phyloP scores from a whole-genome alignment of 1,139 yeast genomes.

The Hyphopichia burtonii region DNA sequence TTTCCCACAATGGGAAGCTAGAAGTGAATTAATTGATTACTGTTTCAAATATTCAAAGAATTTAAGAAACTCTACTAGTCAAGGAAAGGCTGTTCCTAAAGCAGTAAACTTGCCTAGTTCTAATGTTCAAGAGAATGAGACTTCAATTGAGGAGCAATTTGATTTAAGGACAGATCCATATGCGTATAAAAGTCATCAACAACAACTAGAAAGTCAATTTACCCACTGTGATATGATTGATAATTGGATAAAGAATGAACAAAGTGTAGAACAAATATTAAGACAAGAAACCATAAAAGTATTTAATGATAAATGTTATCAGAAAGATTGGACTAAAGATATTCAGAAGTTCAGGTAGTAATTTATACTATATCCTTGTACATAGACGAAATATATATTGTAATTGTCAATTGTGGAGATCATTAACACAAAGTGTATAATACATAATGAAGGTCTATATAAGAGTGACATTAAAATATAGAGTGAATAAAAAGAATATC shows the following conservation, averaged over 20 bases:
- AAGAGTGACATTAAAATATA: background rate
- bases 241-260: conserved; percentile 39
- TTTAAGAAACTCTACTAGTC: conserved; percentile 17
- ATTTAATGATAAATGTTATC: conserved; percentile 37
- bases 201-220: conserved; percentile 20
- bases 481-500: background rate
- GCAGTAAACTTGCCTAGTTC: background rate
- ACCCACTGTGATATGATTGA: conserved; percentile 29
- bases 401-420: background rate
- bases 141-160: conserved; percentile 12
- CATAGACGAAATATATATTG: background rate
- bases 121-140: background rate
- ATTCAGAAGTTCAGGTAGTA: conserved; percentile 10
- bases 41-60: conserved; percentile 27
- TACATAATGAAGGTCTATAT: background rate
- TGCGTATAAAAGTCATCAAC: conserved; percentile 28
- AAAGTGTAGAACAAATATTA: conserved; percentile 32
- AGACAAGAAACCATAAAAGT: conserved; percentile 32
- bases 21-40: conserved; percentile 29
- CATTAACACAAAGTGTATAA: background rate
- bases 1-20: conserved; percentile 37
- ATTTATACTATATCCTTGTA: background rate
- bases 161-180: conserved; percentile 44
- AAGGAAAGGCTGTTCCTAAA: background rate
- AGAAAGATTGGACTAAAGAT: conserved; percentile 33